These are phyloP conservation scores for Suhomyces vadensis DNA, from an alignment of 805 yeast species.

Conservation along the genomic window DNA sequence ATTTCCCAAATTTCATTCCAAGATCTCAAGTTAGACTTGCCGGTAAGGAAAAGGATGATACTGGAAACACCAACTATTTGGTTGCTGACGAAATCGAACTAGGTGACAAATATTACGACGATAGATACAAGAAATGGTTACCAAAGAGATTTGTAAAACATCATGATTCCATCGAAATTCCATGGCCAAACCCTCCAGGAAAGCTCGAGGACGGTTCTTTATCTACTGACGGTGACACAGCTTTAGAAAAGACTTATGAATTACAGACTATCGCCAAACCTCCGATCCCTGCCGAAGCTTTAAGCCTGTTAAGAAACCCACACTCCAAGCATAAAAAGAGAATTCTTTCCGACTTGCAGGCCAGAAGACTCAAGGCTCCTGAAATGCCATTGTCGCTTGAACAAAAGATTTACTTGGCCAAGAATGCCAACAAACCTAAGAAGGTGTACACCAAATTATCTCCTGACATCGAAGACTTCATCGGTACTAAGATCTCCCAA, in stretches of 20 bases:
- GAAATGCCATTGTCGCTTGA: slow-evolving; percentile 71
- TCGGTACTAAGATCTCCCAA: slow-evolving; percentile 50
- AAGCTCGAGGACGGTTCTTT: slow-evolving; percentile 56
- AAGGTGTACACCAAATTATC: slow-evolving; percentile 41
- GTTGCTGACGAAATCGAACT: slow-evolving; percentile 76
- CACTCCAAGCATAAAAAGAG: slow-evolving; percentile 63
- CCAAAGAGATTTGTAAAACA: slow-evolving; percentile 78
- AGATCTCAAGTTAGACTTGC: slow-evolving; percentile 69
- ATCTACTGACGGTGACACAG: slow-evolving; percentile 57
- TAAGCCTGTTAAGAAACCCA: slow-evolving; percentile 73
- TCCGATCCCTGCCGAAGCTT: slow-evolving; percentile 69
- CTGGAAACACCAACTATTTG: slow-evolving; percentile 63
- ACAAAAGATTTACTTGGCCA: slow-evolving; percentile 61
- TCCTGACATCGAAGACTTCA: slow-evolving; percentile 54
- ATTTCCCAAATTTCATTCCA: slow-evolving; percentile 64
- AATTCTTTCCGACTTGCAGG: slow-evolving; percentile 57
- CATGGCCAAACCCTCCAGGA: slow-evolving; percentile 79
- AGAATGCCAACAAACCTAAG: slow-evolving; percentile 38
- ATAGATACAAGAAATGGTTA: slow-evolving; percentile 66
- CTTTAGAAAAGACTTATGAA: slow-evolving; percentile 71
- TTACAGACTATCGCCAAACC: slow-evolving; percentile 64
- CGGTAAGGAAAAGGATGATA: slow-evolving; percentile 69
- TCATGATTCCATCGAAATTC: slow-evolving; percentile 68
- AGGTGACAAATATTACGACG: slow-evolving; percentile 72
- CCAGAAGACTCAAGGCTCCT: slow-evolving; percentile 65